Percentiles rank a stretch among this genome's conserved stretches.
Conservation (phyloP, 148 eudicot genomes). For the Spergularia bocconei region DNA sequence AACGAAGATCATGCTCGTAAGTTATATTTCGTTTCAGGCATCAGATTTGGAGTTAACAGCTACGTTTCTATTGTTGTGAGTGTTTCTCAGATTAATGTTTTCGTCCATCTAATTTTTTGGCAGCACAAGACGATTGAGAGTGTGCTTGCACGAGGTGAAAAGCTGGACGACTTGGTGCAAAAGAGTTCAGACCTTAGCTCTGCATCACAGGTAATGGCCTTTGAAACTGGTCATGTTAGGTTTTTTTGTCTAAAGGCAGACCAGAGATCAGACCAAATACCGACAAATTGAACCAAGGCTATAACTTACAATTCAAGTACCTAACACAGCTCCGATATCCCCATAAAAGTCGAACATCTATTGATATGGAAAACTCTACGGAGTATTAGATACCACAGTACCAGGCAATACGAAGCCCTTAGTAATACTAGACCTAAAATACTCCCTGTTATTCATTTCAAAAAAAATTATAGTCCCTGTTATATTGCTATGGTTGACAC, state of each 20-base stretch:
- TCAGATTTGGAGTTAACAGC: too few species aligned
- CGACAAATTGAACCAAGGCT: background rate
- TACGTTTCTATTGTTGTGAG: background rate
- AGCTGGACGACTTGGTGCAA: conserved; percentile 83
- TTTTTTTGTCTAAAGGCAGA: background rate
- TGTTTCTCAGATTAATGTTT: background rate
- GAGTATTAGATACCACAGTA: too few species aligned
- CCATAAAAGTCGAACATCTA: too few species aligned
- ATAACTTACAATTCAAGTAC: too few species aligned
- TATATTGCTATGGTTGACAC: background rate
- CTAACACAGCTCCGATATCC: too few species aligned
- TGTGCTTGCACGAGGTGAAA: conserved; percentile 87
- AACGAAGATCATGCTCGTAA: conserved; percentile 92
- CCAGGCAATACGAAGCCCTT: too few species aligned
- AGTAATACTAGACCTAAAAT: too few species aligned
- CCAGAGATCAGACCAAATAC: background rate
- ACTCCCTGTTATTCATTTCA: too few species aligned
- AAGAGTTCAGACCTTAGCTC: conserved; percentile 94
- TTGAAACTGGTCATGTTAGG: background rate
- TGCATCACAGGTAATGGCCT: conserved; percentile 74
- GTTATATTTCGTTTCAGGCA: conserved; percentile 5
- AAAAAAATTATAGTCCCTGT: background rate
- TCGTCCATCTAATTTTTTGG: background rate
- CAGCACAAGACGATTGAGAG: conserved; percentile 95
- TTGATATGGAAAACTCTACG: too few species aligned